Evolutionary conservation across 2,329 filamentous ascomycete species (phyloP).

Genomic region (Pseudocercospora fijiensis): DNA sequence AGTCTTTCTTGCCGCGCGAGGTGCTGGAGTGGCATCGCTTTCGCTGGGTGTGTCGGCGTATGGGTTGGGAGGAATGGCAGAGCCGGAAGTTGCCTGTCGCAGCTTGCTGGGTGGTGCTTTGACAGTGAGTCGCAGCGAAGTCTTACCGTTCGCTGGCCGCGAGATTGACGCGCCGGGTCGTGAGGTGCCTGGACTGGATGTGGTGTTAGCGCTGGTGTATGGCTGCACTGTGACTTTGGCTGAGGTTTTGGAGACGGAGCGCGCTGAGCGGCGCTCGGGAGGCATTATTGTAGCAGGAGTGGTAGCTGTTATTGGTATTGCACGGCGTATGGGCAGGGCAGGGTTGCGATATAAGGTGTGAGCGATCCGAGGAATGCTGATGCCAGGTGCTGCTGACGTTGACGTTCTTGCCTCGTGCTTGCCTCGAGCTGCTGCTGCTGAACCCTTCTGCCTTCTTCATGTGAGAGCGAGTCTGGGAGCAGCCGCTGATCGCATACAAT

Average conservation of each 20-base stretch:
- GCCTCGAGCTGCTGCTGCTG: not conserved
- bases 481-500: not conserved
- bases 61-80: constrained; percentile 36
- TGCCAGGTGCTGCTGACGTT: not conserved
- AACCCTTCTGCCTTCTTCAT: not conserved
- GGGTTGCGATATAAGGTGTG: constrained; percentile 12
- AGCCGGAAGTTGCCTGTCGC: constrained; percentile 47
- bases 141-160: constrained; percentile 44
- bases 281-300: constrained; percentile 31
- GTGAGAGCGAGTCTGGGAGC: not conserved
- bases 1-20: constrained; percentile 35
- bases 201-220: constrained; percentile 32
- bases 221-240: constrained; percentile 26
- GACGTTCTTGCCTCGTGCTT: not conserved
- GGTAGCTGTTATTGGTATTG: not conserved
- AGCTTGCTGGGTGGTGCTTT: constrained; percentile 52
- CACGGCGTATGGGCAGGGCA: not conserved
- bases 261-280: constrained; percentile 35
- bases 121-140: constrained; percentile 51
- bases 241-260: constrained; percentile 27
- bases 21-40: constrained; percentile 38
- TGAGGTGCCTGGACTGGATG: constrained; percentile 24
- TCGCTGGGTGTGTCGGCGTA: constrained; percentile 35
- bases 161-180: constrained; percentile 34
- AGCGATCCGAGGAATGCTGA: constrained; percentile 8